Conservation (phyloP, 1,284 basidiomycete genomes). For the Hortiboletus rubellus region DNA sequence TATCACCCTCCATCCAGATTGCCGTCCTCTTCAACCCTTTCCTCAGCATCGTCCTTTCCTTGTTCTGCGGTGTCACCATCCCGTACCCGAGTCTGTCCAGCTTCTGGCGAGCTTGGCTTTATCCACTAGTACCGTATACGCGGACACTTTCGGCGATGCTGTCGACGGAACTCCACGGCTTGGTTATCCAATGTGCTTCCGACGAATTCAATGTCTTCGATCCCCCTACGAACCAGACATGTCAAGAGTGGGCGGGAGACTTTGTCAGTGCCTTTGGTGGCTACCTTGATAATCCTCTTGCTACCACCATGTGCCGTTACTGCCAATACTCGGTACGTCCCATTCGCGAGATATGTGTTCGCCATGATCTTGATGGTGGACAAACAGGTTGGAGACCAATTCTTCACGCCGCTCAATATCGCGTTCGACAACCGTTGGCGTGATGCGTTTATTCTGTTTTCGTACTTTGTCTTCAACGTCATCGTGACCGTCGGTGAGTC, state of each 20-base stretch:
- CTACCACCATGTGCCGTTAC: slow-evolving; percentile 64
- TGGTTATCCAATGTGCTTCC: slow-evolving; percentile 63
- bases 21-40: slow-evolving; percentile 84
- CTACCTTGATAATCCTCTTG: slow-evolving; percentile 76
- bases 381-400: slow-evolving; percentile 62
- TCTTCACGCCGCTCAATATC: slow-evolving; percentile 71
- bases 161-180: slow-evolving; percentile 77
- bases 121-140: slow-evolving; percentile 70
- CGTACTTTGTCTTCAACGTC: slow-evolving; percentile 73
- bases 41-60: slow-evolving; percentile 63
- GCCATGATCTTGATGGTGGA: slow-evolving; percentile 1
- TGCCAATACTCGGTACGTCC: slow-evolving; percentile 57
- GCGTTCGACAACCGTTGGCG: slow-evolving; percentile 66
- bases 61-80: slow-evolving; percentile 83
- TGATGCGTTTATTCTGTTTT: slow-evolving; percentile 71
- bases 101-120: slow-evolving; percentile 81
- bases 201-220: slow-evolving; percentile 70
- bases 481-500: slow-evolving; percentile 63
- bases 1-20: slow-evolving; percentile 74
- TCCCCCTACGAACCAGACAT: slow-evolving; percentile 77
- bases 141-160: slow-evolving; percentile 74
- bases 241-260: slow-evolving; percentile 64
- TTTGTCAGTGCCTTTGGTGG: slow-evolving; percentile 69
- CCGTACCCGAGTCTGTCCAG: slow-evolving; percentile 65
- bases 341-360: background rate